A percentile compares a stretch with the other conserved stretches of the same genome.
Evolutionary conservation across 1,284 basidiomycete species (phyloP).

Genomic region (Meira miltonrushii): DNA sequence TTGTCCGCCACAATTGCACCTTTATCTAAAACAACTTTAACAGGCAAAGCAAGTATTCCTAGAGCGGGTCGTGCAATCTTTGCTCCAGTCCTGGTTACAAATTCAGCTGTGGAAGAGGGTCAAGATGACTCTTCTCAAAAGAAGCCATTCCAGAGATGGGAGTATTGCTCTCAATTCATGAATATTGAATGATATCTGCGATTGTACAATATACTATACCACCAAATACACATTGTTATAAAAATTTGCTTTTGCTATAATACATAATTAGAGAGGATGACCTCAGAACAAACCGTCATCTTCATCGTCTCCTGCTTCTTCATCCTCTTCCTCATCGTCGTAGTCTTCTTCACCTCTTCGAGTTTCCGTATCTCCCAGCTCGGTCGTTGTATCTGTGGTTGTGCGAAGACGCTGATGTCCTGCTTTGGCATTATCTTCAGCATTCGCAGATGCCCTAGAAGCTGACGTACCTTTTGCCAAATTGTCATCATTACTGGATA

Average conservation of each 20-base stretch:
- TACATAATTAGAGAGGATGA: background rate
- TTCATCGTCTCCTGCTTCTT: conserved; percentile 22
- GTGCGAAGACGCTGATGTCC: conserved; percentile 39
- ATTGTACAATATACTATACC: too few relatives aligned
- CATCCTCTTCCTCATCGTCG: conserved; percentile 13
- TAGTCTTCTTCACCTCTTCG: conserved; percentile 11
- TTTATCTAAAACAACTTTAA: background rate
- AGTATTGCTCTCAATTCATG: conserved; percentile 1
- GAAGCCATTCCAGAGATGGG: conserved; percentile 2
- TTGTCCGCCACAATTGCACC: conserved; percentile 7
- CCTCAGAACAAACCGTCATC: conserved; percentile 1
- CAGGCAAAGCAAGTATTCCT: background rate
- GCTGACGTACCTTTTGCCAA: conserved; percentile 12
- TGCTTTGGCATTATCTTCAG: conserved; percentile 29
- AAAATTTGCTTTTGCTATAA: too few relatives aligned
- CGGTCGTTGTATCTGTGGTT: conserved; percentile 15
- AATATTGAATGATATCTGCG: background rate
- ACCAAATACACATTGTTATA: too few relatives aligned
- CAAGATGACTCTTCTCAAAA: background rate
- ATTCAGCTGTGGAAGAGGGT: background rate
- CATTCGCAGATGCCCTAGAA: background rate
- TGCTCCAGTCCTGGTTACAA: conserved; percentile 4
- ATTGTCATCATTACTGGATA: conserved; percentile 25
- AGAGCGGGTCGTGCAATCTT: background rate
- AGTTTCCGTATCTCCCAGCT: conserved; percentile 2